Evolutionary conservation across 169 alveolate species (phyloP).

Genomic region (Cryptosporidium sp.): DNA sequence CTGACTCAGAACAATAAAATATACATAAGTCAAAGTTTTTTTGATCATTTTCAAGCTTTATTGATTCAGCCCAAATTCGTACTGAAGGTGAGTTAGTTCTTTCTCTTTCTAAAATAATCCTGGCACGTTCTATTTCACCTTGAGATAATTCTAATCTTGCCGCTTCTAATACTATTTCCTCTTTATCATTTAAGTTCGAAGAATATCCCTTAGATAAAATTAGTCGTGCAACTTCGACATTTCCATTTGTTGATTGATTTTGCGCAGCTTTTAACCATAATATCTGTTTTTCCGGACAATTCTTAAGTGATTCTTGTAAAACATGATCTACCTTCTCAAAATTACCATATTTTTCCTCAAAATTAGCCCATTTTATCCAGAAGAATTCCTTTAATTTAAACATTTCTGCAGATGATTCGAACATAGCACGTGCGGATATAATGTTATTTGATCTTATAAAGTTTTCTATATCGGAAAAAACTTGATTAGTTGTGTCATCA

Average conservation of each 20-base stretch:
- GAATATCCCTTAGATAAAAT: constrained; percentile 89
- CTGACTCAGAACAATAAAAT: constrained; percentile 32
- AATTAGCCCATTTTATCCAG: constrained; percentile 96
- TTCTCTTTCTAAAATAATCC: constrained; percentile 91
- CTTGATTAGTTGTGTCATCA: constrained; percentile 80
- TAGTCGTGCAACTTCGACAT: constrained; percentile 88
- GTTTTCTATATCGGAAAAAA: constrained; percentile 87
- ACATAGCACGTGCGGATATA: constrained; percentile 90
- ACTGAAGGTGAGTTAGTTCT: constrained; percentile 86
- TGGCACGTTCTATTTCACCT: constrained; percentile 92
- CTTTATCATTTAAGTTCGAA: constrained; percentile 86
- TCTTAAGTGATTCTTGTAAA: constrained; percentile 79
- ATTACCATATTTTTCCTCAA: constrained; percentile 93
- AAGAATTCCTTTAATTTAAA: constrained; percentile 86
- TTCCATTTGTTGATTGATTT: constrained; percentile 91
- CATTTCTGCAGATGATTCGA: constrained; percentile 86
- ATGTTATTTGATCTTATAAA: constrained; percentile 83
- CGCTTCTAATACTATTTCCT: constrained; percentile 89
- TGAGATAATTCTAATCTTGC: constrained; percentile 92
- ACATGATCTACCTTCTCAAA: constrained; percentile 86
- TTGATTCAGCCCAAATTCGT: constrained; percentile 91
- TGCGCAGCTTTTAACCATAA: constrained; percentile 93
- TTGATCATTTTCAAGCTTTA: constrained; percentile 91
- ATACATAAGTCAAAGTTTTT: constrained; percentile 76
- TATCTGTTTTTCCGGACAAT: constrained; percentile 92